phyloP scores from a whole-genome alignment of 2,329 filamentous ascomycete species.

The Pseudogymnoascus sp. region DNA sequence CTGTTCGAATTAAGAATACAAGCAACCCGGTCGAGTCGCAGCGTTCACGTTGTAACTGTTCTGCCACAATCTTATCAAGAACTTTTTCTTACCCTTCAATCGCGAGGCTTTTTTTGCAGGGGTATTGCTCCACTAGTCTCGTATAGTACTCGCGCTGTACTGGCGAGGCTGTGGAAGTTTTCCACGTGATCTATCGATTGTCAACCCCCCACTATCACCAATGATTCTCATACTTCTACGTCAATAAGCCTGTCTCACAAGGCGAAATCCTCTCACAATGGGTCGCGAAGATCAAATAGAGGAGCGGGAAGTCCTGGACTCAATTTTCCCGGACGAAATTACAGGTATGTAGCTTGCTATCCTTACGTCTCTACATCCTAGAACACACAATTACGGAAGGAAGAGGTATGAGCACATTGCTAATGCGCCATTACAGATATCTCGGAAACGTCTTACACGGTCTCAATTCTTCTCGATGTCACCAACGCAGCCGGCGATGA shows the following conservation, averaged over 20 bases:
- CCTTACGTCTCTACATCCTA: background rate
- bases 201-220: constrained; percentile 9
- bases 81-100: constrained; percentile 10
- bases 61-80: constrained; percentile 12
- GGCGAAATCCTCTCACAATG: constrained; percentile 36
- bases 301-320: constrained; percentile 95
- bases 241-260: constrained; percentile 9
- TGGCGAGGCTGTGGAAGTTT: constrained; percentile 5
- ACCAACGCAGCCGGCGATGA: constrained; percentile 56
- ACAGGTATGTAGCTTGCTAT: constrained; percentile 51
- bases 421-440: constrained; percentile 48
- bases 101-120: constrained; percentile 11
- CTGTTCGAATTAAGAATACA: constrained; percentile 1
- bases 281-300: constrained; percentile 83
- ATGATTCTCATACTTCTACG: constrained; percentile 7
- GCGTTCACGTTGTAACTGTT: constrained; percentile 8
- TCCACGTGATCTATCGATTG: constrained; percentile 2
- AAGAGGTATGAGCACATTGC: background rate
- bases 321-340: constrained; percentile 97
- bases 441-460: constrained; percentile 80
- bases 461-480: constrained; percentile 78
- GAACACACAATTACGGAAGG: background rate
- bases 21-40: constrained; percentile 1
- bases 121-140: constrained; percentile 1
- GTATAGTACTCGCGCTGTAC: background rate